Evolutionary conservation across 495 filamentous ascomycete species (phyloP).

Genomic region (Clohesyomyces aquaticus): DNA sequence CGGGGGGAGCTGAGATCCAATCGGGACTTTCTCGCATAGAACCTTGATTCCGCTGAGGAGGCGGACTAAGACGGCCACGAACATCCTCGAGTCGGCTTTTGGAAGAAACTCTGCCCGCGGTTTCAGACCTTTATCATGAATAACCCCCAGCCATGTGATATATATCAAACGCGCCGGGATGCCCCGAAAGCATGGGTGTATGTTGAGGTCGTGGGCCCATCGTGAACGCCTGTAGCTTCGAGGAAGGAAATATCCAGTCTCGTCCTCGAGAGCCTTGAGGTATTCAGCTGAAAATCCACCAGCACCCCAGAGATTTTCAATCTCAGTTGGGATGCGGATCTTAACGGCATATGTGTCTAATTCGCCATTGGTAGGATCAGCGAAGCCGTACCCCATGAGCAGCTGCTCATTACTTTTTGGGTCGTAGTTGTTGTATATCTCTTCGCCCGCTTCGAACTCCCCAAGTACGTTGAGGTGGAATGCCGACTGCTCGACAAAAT

Average conservation of each 20-base stretch:
- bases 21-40: slow-evolving; percentile 10
- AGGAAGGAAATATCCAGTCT: slow-evolving; percentile 12
- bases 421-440: slow-evolving; percentile 72
- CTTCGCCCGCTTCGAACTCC: slow-evolving; percentile 52
- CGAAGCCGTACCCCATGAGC: slow-evolving; percentile 71
- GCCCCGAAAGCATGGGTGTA: slow-evolving; percentile 14
- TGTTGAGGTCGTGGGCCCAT: slow-evolving; percentile 1
- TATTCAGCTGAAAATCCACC: not conserved
- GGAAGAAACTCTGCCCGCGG: not conserved
- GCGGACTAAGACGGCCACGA: slow-evolving; percentile 1
- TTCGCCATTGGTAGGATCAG: slow-evolving; percentile 60
- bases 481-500: slow-evolving; percentile 50
- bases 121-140: slow-evolving; percentile 2
- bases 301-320: slow-evolving; percentile 5
- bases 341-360: slow-evolving; percentile 44
- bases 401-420: slow-evolving; percentile 70
- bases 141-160: slow-evolving; percentile 15
- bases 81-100: slow-evolving; percentile 2
- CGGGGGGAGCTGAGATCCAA: not conserved
- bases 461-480: slow-evolving; percentile 53
- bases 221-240: slow-evolving; percentile 4
- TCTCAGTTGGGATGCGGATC: slow-evolving; percentile 25
- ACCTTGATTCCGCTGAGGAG: slow-evolving; percentile 8
- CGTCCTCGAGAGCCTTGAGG: not conserved
- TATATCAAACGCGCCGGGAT: slow-evolving; percentile 22